A percentile compares a stretch with the other conserved stretches of the same genome.
These are phyloP conservation scores for Rhodotorula sp. DNA, from an alignment of 1,284 basidiomycete genomes.

Conservation along the genomic window DNA sequence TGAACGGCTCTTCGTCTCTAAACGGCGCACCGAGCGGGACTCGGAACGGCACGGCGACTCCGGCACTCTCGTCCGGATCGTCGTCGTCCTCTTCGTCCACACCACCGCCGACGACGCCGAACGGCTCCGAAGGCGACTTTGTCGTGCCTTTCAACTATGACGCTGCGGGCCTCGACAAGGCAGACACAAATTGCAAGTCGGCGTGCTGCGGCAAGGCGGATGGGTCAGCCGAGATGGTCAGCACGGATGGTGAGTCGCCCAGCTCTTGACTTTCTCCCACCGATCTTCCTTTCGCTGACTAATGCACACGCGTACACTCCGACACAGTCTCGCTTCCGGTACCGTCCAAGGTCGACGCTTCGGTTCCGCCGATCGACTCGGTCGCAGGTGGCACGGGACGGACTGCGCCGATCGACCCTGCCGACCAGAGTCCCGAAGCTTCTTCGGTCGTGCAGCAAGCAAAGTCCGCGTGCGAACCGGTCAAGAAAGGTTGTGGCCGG, in stretches of 20 bases:
- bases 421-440: conserved; percentile 1
- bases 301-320: too few relatives aligned
- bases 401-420: conserved; percentile 16
- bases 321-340: conserved; percentile 26
- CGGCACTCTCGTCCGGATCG: conserved; percentile 3
- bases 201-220: conserved; percentile 6
- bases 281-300: neutral
- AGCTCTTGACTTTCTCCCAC: neutral
- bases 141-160: conserved; percentile 39
- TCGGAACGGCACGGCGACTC: neutral
- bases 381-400: conserved; percentile 12
- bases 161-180: conserved; percentile 15
- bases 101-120: neutral
- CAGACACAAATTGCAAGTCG: neutral
- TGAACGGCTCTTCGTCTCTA: neutral
- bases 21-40: neutral
- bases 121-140: conserved; percentile 23
- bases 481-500: conserved; percentile 36
- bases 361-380: conserved; percentile 27
- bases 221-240: conserved; percentile 4
- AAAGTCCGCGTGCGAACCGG: neutral
- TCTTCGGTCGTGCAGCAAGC: conserved; percentile 14
- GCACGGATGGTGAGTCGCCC: conserved; percentile 20
- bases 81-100: neutral
- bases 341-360: conserved; percentile 10